Evolutionary conservation across 345 rosid species (phyloP), one percentile per base, ranked within the genome.

Genomic region (Salix brachista): DNA sequence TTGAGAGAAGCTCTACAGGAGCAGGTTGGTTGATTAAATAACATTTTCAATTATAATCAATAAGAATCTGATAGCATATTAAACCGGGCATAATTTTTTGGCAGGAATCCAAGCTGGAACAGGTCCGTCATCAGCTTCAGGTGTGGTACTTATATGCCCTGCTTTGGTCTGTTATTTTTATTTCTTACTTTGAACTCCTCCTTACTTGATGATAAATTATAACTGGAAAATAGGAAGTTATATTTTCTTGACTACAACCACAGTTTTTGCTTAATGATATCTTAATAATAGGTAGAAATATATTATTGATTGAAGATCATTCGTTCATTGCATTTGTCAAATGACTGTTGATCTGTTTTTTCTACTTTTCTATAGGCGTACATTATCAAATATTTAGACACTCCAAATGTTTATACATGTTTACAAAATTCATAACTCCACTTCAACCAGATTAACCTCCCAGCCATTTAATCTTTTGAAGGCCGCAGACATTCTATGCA

Each of bases 1-100:
- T 84, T 96, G 76, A 91, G 87, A 81, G 97, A 94, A 65, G 94
- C 93, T 79, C 87, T 96, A 71, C 95, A 89, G 69, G 99, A 93
- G 80, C 94, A 95, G 98, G 99, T 95, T 80, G 19, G 73, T 82
- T 70, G 39, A 73, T 64, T 75, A 36, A 69, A 17, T 50, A 69
- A 70, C 68, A 26, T 71, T 42, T 68, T 26, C 36, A 21, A 50
- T 66, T 67, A 73, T 68, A 14, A 18, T 72, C 65, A 46, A 75
- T 32, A 69, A 26, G 5, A 16, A 23, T 52, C 1, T 70, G 76
- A 6, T 13, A 23, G 71, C 36, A 26, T 44, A 42, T 46, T 81
- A 64, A 79, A 73, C 75, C 81, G 75, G 76, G 78, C 79, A 67
- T 62, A 18, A 72, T 78, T 78, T 78, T 74, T 4, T 54, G 73